Conservation (phyloP, 768 basidiomycete genomes). For the Phylloporus sp. region DNA sequence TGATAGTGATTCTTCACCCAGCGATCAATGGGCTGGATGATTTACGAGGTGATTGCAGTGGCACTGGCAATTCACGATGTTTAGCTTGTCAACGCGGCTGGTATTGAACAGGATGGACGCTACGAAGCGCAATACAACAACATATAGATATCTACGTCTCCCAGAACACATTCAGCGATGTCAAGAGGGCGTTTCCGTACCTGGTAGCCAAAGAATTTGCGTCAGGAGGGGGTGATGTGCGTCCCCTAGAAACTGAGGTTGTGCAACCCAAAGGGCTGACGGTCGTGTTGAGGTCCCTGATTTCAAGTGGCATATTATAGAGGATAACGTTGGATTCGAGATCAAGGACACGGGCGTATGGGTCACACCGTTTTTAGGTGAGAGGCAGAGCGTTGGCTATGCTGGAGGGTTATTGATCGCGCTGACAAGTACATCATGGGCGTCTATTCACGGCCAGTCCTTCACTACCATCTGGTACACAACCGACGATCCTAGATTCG, state of each 20-base stretch:
- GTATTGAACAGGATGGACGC: conserved; percentile 61
- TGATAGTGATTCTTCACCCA: conserved; percentile 17
- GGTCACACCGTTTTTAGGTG: conserved; percentile 66
- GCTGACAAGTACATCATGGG: conserved; percentile 64
- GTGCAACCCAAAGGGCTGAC: conserved; percentile 1
- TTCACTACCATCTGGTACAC: conserved; percentile 35
- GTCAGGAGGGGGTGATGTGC: conserved; percentile 76
- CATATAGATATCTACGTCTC: conserved; percentile 76
- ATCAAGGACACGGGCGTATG: conserved; percentile 60
- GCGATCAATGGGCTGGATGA: conserved; percentile 93
- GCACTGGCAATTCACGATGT: background rate
- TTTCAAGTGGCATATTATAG: conserved; percentile 79
- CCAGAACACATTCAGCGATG: conserved; percentile 57
- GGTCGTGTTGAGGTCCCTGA: conserved; percentile 59
- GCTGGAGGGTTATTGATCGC: background rate
- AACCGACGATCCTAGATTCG: conserved; percentile 35
- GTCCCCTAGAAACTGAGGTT: conserved; percentile 13
- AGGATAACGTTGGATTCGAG: conserved; percentile 63
- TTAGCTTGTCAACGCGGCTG: conserved; percentile 2
- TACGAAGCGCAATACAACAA: conserved; percentile 57
- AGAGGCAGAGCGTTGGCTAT: conserved; percentile 11
- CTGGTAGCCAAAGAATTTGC: conserved; percentile 71
- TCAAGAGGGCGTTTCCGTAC: conserved; percentile 77
- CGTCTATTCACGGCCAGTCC: conserved; percentile 50
- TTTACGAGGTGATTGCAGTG: conserved; percentile 55